Conservation (phyloP, 768 basidiomycete species). For the Rhizopogon salebrosus region DNA sequence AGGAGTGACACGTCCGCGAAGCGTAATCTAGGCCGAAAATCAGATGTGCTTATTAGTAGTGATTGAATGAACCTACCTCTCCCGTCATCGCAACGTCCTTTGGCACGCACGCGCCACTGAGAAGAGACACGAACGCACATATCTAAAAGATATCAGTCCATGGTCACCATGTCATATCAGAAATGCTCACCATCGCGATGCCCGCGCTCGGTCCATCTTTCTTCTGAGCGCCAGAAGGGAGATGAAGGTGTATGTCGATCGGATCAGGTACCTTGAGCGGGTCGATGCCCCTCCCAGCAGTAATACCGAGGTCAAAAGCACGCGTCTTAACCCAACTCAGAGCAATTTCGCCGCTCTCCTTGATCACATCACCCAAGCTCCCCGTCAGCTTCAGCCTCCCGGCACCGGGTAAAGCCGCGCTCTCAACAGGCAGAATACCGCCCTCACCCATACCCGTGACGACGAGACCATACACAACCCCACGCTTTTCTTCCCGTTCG, state of each 20-base stretch:
- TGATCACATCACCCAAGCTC: constrained; percentile 85
- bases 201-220: constrained; percentile 94
- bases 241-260: constrained; percentile 83
- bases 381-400: constrained; percentile 79
- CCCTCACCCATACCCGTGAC: constrained; percentile 89
- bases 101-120: constrained; percentile 72
- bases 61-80: constrained; percentile 44
- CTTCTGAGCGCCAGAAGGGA: constrained; percentile 87
- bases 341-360: constrained; percentile 86
- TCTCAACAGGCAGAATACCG: constrained; percentile 82
- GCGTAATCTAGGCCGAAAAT: constrained; percentile 53
- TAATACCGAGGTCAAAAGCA: constrained; percentile 76
- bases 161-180: neutral
- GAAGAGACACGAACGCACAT: constrained; percentile 81
- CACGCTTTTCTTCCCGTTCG: constrained; percentile 67
- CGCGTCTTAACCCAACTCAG: constrained; percentile 90
- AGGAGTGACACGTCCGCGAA: constrained; percentile 75
- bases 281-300: constrained; percentile 62
- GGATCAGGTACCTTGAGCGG: constrained; percentile 67
- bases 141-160: constrained; percentile 34
- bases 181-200: constrained; percentile 66
- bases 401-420: constrained; percentile 67
- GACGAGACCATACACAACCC: constrained; percentile 81
- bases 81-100: constrained; percentile 84
- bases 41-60: neutral